A percentile compares a stretch with the other conserved stretches of the same genome.
Conservation (phyloP, 2,329 filamentous ascomycete genomes). For the Diaporthe sp. region DNA sequence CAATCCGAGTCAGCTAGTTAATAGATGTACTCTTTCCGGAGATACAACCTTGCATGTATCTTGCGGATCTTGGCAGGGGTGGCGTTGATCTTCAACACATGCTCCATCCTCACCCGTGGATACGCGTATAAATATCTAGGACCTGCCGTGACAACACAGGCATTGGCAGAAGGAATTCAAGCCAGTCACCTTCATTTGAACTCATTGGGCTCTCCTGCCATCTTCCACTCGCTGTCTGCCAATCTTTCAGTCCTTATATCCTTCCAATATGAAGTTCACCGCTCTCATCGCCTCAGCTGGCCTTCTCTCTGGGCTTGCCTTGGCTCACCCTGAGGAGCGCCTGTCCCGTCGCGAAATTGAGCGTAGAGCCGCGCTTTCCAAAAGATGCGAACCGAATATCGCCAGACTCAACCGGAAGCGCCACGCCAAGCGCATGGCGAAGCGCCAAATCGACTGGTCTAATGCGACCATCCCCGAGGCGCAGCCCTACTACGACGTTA, state of each 20-base stretch:
- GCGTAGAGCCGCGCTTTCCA: conserved; percentile 23
- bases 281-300: conserved; percentile 3
- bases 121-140: conserved; percentile 2
- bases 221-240: neutral
- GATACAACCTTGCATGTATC: neutral
- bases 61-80: conserved; percentile 2
- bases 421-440: conserved; percentile 28
- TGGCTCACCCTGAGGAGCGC: conserved; percentile 20
- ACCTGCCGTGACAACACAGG: neutral
- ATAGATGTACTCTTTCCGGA: neutral
- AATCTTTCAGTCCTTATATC: neutral
- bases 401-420: conserved; percentile 34
- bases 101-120: neutral
- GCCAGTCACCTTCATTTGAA: neutral
- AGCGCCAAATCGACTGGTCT: conserved; percentile 9
- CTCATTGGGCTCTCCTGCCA: neutral
- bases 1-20: neutral
- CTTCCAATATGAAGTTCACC: conserved; percentile 18
- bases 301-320: conserved; percentile 18
- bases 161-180: neutral
- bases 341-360: conserved; percentile 19
- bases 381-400: conserved; percentile 25
- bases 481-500: conserved; percentile 25
- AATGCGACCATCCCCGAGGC: conserved; percentile 20
- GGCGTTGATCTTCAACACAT: neutral